Base-by-base conservation (phyloP, 176 grass and related monocot species). In the Phoenix dactylifera region DNA sequence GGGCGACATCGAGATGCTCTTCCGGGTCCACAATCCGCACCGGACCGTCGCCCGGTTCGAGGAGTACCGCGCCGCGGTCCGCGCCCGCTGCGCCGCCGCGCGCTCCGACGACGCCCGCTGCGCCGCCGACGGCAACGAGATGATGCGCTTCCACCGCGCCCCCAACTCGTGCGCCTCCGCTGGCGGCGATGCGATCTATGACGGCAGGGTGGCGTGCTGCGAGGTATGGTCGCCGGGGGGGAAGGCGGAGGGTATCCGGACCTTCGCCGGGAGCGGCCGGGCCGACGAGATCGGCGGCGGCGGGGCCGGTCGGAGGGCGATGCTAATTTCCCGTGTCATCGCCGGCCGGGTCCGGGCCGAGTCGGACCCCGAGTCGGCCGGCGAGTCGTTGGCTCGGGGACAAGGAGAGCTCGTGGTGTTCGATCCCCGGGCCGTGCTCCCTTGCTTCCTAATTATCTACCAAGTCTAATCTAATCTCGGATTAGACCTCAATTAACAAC, bases 381-480 rank as follows among this genome's bases (percentile, higher is more conserved):
- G 66, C 70, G 90, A 95, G 22, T 95, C 90, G 6, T 67, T 87
- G 16, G 79, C 79, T 22, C 66, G 63, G 54, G 83, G 68, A 15
- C 84, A 87, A 73, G 74, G 80, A 16, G 86, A 95, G 74, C 83
- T 95, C 32, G 59, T 90, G 68, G 86, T 95, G 72, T 79, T 87
- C 50, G 86, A 95, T 62, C 71, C 74, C 58, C 70, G 86, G 56
- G 90, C 86, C 18, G 86, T 95, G 44, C 90, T 95, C 52, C 90
- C 90, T 2, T 95, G 90, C 77, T 95, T 95, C 81, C 80, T 95
- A 35, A 77, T 95, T 65, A 87, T 95, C 77, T 90, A 95, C 77
- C 81, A 54, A 62, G 60, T 90, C 83, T 89, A 77, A 86, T 44
- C 1, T 44, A 44, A 44, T 12, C 35, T 9, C 10, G 35, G 35